Evolutionary conservation across 176 grass and related monocot genomes (phyloP), one percentile per base, ranked within the genome.

Genomic region (Canna indica): DNA sequence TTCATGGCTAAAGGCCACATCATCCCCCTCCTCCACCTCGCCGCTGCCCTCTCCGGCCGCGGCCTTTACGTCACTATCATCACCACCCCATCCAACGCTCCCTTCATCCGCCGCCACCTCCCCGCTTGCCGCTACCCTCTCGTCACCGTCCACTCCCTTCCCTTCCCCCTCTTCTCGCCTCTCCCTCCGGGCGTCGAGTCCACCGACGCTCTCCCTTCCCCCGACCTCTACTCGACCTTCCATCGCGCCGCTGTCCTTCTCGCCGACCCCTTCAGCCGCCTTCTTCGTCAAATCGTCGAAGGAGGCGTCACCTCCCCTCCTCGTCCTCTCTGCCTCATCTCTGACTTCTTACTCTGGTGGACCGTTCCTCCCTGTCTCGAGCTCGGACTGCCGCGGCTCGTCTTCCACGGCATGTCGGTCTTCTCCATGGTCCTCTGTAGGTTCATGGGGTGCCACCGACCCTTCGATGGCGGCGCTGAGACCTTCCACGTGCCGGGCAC

Each of bases 1-100:
- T 87, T 95, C 84, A 90, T 90, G 87, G 87, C 91, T 46, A 90
- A 95, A 64, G 80, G 87, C 45, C 91, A 90, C 79, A 83, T 75
- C 27, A 73, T 87, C 66, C 91, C 87, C 1, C 74, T 95, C 44
- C 62, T 95, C 25, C 77, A 90, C 73, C 73, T 95, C 34, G 74
- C 84, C 74, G 70, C 67, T 46, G 72, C 73, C 17, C 82, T 90
- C 62, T 68, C 84, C 1, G 36, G 1, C 13, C 84, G 13, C 1
- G 42, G 33, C 84, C 79, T 95, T 16, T 73, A 25, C 31, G 57
- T 95, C 70, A 83, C 64, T 22, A 5, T 90, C 1, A 15, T 95
- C 71, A 79, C 85, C 71, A 90, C 87, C 9, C 82, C 87, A 1
- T 76, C 47, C 24, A 90, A 88, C 61, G 12, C 68, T 3, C 48